A percentile compares a stretch with the other conserved stretches of the same genome.
Evolutionary conservation across 2,329 filamentous ascomycete species (phyloP).

Genomic region (Aspergillus tamarii): DNA sequence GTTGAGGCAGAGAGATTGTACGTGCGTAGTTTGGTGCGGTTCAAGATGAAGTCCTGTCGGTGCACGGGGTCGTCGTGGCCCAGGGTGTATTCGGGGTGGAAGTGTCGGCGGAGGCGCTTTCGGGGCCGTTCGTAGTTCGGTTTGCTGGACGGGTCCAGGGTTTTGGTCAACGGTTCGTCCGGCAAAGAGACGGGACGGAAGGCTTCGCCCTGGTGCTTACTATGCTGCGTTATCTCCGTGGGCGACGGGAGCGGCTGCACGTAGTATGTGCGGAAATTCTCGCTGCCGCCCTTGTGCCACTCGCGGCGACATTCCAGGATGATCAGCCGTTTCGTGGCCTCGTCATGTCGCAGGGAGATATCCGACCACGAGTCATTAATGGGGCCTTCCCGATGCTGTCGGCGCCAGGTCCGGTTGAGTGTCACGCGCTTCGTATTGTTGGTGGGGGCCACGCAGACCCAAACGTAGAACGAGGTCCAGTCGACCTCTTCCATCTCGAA

Average conservation of each 20-base stretch:
- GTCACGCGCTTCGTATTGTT: constrained; percentile 40
- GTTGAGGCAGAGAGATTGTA: constrained; percentile 46
- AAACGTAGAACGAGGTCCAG: constrained; percentile 72
- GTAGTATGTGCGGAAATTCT: constrained; percentile 69
- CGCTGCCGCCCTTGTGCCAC: constrained; percentile 62
- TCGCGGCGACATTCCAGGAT: constrained; percentile 72
- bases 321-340: constrained; percentile 59
- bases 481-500: constrained; percentile 66
- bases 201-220: constrained; percentile 16
- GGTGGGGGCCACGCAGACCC: constrained; percentile 62
- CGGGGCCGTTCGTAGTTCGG: constrained; percentile 40
- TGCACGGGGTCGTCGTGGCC: constrained; percentile 22
- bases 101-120: constrained; percentile 42
- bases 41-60: constrained; percentile 47
- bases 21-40: constrained; percentile 47
- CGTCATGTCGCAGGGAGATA: constrained; percentile 64
- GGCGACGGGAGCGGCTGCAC: constrained; percentile 46
- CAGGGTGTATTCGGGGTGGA: constrained; percentile 44
- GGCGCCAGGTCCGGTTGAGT: constrained; percentile 63
- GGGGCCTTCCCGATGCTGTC: constrained; percentile 69
- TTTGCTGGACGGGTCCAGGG: constrained; percentile 29
- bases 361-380: constrained; percentile 76
- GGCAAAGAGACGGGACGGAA: constrained; percentile 22
- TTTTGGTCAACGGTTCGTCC: constrained; percentile 34
- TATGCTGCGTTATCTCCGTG: constrained; percentile 24